A percentile compares a stretch with the other conserved stretches of the same genome.
Evolutionary conservation across 192 early-diverging fungal species (phyloP).

Genomic region (Pilobolus umbonatus): DNA sequence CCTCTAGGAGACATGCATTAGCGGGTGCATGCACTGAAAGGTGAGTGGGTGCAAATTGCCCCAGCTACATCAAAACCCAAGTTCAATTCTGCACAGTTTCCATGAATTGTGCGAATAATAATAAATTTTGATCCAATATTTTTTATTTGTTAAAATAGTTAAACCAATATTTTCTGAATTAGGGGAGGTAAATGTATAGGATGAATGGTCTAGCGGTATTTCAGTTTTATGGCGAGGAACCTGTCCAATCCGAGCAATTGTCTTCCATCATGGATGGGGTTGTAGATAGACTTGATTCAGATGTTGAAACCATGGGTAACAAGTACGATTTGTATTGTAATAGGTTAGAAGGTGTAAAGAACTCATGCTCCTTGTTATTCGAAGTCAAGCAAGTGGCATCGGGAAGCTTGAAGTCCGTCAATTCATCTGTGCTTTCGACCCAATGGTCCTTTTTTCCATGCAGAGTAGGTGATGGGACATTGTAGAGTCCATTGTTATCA

Average conservation of each 20-base stretch:
- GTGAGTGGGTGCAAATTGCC: too few species aligned
- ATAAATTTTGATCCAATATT: too few species aligned
- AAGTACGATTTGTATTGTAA: not conserved
- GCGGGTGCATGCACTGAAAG: too few species aligned
- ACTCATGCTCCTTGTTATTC: not conserved
- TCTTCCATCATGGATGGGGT: slow-evolving; percentile 1
- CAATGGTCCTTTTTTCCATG: slow-evolving; percentile 18
- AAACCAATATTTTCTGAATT: too few species aligned
- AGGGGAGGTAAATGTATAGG: too few species aligned
- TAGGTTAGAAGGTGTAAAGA: slow-evolving; percentile 15
- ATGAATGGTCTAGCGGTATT: too few species aligned
- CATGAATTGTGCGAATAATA: not conserved
- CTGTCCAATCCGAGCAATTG: not conserved
- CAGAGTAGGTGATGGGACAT: slow-evolving; percentile 26
- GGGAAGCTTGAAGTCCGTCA: slow-evolving; percentile 6
- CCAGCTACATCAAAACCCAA: too few species aligned
- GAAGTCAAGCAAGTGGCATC: slow-evolving; percentile 12
- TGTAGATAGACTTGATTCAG: not conserved
- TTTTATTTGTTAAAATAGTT: too few species aligned
- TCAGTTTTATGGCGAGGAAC: too few species aligned
- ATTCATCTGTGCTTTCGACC: slow-evolving; percentile 10
- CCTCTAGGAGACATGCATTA: too few species aligned
- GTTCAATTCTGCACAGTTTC: not conserved
- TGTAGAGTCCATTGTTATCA: slow-evolving; percentile 31
- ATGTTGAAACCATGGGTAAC: not conserved